Conservation (phyloP, 2,329 filamentous ascomycete species). For the Arthrobotrys sphaeroides region DNA sequence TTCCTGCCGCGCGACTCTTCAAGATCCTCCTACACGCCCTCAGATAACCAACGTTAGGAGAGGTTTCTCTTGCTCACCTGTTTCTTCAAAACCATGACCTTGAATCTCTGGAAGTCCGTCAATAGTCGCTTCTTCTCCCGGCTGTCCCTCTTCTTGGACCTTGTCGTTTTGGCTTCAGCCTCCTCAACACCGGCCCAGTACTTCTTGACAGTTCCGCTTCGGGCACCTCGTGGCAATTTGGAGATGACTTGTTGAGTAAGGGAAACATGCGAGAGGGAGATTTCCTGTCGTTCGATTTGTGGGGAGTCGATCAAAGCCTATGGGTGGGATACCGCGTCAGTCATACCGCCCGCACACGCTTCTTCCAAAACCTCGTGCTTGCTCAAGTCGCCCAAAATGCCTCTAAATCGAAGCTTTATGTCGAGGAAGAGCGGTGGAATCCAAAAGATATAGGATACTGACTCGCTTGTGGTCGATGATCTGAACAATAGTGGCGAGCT, state of each 20-base stretch:
- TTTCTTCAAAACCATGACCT: conserved; percentile 99
- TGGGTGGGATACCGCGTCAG: conserved; percentile 14
- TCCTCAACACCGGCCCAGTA: conserved; percentile 93
- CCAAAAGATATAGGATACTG: conserved; percentile 67
- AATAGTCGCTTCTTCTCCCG: conserved; percentile 86
- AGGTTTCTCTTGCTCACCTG: conserved; percentile 72
- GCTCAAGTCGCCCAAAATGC: neutral
- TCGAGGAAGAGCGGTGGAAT: neutral
- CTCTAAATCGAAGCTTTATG: neutral
- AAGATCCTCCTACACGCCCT: neutral
- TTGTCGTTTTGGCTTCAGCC: conserved; percentile 91
- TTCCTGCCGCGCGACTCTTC: too few relatives aligned
- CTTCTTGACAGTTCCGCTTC: conserved; percentile 83
- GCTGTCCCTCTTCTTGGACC: conserved; percentile 92
- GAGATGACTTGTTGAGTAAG: conserved; percentile 89
- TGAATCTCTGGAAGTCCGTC: conserved; percentile 99
- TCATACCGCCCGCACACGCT: neutral
- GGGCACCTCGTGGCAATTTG: conserved; percentile 84
- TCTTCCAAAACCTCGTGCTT: neutral
- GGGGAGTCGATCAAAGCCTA: conserved; percentile 94
- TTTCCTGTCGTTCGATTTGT: conserved; percentile 87
- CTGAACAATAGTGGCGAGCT: conserved; percentile 94
- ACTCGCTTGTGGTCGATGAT: conserved; percentile 99
- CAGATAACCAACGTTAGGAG: neutral
- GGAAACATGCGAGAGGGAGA: conserved; percentile 82